Base-by-base conservation (phyloP, 2,329 filamentous ascomycete species). In the Nemania serpens region DNA sequence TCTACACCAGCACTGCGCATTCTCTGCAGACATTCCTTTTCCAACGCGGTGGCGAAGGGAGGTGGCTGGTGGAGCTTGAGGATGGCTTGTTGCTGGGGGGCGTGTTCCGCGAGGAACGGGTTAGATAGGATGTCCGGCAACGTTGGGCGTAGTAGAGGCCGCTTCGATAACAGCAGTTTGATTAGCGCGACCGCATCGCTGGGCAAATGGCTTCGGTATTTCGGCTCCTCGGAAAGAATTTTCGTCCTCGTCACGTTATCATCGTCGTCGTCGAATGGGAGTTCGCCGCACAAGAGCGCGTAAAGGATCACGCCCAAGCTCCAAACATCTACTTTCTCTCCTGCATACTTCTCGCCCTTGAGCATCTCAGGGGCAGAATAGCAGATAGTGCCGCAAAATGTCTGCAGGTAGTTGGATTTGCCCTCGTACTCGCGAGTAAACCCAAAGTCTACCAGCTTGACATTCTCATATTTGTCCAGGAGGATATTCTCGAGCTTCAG, bases 281-380 rank as follows among this genome's bases (percentile, higher is more conserved):
- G 81, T 76, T 95, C 91, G 57, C 91, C 91, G 64, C 89, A 91
- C 25, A 96, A 79, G 59, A 96, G 78, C 50, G 91, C 91, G 71
- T 93, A 95, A 1, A 95, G 80, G 62, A 96, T 95, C 57, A 96
- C 89, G 12, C 91, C 91, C 66, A 96, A 74, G 71, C 91, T 95
- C 91, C 91, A 99, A 4, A 99, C 93, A 72, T 99, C 95, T 50
- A 99, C 94, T 79, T 97, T 98, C 79, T 97, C 93, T 25, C 93
- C 94, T 0, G 93, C 95, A 74, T 99, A 99, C 76, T 96, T 98
- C 75, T 99, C 95, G 41, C 93, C 95, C 75, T 95, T 97, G 42
- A 99, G 83, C 95, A 99, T 99, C 76, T 99, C 95, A 2, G 95
- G 95, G 2, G 95, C 95, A 56, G 93, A 97, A 77, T 99, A 99